phyloP scores from a whole-genome alignment of 140 eudicot species.

The Ambrosia hybrid region DNA sequence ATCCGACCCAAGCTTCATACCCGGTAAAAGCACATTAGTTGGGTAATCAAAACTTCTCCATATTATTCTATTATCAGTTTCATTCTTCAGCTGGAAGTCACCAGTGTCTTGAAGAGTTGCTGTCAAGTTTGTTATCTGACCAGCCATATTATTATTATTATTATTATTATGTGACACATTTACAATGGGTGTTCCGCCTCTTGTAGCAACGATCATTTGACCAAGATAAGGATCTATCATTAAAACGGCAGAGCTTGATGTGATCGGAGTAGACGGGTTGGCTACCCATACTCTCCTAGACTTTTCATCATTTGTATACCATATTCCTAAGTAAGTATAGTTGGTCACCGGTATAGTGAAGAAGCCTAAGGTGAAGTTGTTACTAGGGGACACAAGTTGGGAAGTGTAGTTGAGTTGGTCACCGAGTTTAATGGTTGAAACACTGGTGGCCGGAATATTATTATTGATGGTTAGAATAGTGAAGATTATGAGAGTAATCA shows the following conservation, averaged over 20 bases:
- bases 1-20: constrained; percentile 51
- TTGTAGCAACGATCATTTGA: constrained; percentile 10
- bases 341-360: constrained; percentile 1
- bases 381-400: constrained; percentile 33
- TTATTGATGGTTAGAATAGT: constrained; percentile 15
- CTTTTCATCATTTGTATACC: constrained; percentile 33
- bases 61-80: constrained; percentile 2
- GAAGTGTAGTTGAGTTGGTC: constrained; percentile 37
- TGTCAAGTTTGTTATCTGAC: not conserved
- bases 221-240: constrained; percentile 22
- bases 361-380: constrained; percentile 46
- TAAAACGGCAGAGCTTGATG: constrained; percentile 10
- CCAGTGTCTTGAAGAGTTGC: constrained; percentile 43
- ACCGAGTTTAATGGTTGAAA: constrained; percentile 28
- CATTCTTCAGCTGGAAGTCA: constrained; percentile 36
- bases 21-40: constrained; percentile 30
- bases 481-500: constrained; percentile 26
- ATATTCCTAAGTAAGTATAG: constrained; percentile 44
- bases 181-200: constrained; percentile 8
- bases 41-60: not conserved
- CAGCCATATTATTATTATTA: not conserved
- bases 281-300: constrained; percentile 43
- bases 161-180: constrained; percentile 26
- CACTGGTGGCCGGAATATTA: not conserved
- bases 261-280: constrained; percentile 37